Percentiles rank a stretch among this genome's conserved stretches.
Conservation (phyloP, 495 filamentous ascomycete species). For the Annulohypoxylon maeteangense region DNA sequence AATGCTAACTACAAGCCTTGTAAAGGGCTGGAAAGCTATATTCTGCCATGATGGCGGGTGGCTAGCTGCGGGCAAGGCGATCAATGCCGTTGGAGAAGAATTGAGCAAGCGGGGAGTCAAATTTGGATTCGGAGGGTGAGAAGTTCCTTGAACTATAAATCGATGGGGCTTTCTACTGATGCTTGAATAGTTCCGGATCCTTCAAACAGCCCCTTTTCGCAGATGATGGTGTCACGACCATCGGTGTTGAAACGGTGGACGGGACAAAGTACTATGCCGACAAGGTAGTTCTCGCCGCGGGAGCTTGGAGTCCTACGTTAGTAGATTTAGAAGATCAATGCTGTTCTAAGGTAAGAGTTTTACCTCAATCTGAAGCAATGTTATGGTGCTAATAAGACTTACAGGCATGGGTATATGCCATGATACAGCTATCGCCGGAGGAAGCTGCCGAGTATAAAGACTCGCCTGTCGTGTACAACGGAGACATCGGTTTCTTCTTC, state of each 20-base stretch:
- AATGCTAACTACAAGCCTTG: constrained; percentile 7
- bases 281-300: constrained; percentile 49
- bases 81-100: constrained; percentile 41
- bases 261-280: constrained; percentile 49
- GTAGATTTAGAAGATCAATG: constrained; percentile 51
- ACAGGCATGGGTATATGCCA: constrained; percentile 63
- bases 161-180: background rate
- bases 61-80: constrained; percentile 41
- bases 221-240: constrained; percentile 38
- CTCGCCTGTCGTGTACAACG: constrained; percentile 63
- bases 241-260: constrained; percentile 49
- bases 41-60: constrained; percentile 43
- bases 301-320: constrained; percentile 51
- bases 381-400: constrained; percentile 7
- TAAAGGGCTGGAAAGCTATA: constrained; percentile 44
- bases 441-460: constrained; percentile 61
- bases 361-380: too few species aligned
- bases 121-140: constrained; percentile 42
- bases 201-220: constrained; percentile 34
- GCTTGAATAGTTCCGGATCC: constrained; percentile 28
- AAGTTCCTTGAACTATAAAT: background rate
- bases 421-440: constrained; percentile 62
- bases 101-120: constrained; percentile 33
- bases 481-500: constrained; percentile 68
- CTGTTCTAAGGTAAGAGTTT: constrained; percentile 39